These are phyloP conservation scores for Lecanicillium sp. DNA, from an alignment of 2,329 filamentous ascomycete genomes.

Conservation along the genomic window DNA sequence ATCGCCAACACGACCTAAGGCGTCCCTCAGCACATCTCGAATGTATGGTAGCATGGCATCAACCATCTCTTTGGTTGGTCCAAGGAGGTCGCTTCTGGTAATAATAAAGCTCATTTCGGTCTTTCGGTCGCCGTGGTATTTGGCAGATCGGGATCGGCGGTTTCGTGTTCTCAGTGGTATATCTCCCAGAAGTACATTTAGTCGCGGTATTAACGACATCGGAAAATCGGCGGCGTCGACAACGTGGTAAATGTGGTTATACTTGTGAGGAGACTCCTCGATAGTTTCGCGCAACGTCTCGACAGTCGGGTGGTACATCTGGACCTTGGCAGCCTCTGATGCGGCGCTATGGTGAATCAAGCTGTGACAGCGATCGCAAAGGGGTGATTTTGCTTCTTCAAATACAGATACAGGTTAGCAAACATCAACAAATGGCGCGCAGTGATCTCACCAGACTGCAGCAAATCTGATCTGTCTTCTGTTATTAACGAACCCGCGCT, in stretches of 20 bases:
- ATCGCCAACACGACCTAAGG: slow-evolving; percentile 59
- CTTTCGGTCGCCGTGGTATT: slow-evolving; percentile 59
- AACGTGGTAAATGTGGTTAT: slow-evolving; percentile 93
- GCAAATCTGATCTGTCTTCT: slow-evolving; percentile 12
- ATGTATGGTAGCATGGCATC: slow-evolving; percentile 83
- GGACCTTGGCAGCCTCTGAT: slow-evolving; percentile 29
- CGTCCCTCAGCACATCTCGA: slow-evolving; percentile 65
- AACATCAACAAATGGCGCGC: too few species aligned
- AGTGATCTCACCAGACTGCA: slow-evolving; percentile 12
- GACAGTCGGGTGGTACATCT: slow-evolving; percentile 75
- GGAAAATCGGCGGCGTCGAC: slow-evolving; percentile 95
- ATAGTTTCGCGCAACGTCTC: slow-evolving; percentile 78
- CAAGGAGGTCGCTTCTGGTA: slow-evolving; percentile 79
- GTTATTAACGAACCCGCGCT: slow-evolving; percentile 30
- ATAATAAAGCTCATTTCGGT: slow-evolving; percentile 86
- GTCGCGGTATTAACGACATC: slow-evolving; percentile 76
- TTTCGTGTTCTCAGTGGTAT: slow-evolving; percentile 73
- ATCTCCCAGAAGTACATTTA: slow-evolving; percentile 62
- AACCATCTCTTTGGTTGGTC: slow-evolving; percentile 74
- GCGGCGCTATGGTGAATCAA: slow-evolving; percentile 69
- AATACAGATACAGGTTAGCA: not conserved
- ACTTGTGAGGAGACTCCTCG: slow-evolving; percentile 77
- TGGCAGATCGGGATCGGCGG: slow-evolving; percentile 60
- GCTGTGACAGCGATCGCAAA: slow-evolving; percentile 84
- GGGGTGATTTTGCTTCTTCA: slow-evolving; percentile 36